phyloP scores from a whole-genome alignment of 176 grass and related monocot species.

The Rhynchospora breviuscula region DNA sequence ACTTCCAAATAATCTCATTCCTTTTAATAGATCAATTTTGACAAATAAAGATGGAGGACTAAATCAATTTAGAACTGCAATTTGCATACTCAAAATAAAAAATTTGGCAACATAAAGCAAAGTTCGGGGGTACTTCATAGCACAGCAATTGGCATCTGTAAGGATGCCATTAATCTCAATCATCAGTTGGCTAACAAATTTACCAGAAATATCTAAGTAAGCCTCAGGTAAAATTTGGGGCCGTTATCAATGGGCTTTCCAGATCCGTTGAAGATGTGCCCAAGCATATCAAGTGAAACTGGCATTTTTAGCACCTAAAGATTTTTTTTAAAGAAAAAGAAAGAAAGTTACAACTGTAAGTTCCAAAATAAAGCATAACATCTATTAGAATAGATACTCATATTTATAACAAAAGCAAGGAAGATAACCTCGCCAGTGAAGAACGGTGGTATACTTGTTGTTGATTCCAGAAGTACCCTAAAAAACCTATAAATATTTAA shows the following conservation, averaged over 20 bases:
- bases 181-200: constrained; percentile 9
- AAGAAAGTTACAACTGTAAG: constrained; percentile 7
- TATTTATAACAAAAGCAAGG: constrained; percentile 5
- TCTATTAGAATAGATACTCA: not conserved
- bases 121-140: not conserved
- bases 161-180: not conserved
- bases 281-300: constrained; percentile 95
- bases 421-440: constrained; percentile 92
- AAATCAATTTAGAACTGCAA: not conserved
- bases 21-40: not conserved
- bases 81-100: not conserved
- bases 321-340: constrained; percentile 4
- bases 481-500: too few relatives aligned
- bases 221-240: constrained; percentile 79
- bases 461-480: constrained; percentile 99
- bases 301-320: constrained; percentile 92
- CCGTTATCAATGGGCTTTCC: constrained; percentile 99
- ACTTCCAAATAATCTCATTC: not conserved
- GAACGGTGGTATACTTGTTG: constrained; percentile 93
- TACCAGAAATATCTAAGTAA: constrained; percentile 98
- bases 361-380: not conserved
- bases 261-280: constrained; percentile 97
- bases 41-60: not conserved
- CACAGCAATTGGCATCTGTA: not conserved
- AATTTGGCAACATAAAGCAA: not conserved